Percentiles rank a stretch among this genome's conserved stretches.
Conservation (phyloP, 768 basidiomycete species). For the Lactarius hengduanensis region DNA sequence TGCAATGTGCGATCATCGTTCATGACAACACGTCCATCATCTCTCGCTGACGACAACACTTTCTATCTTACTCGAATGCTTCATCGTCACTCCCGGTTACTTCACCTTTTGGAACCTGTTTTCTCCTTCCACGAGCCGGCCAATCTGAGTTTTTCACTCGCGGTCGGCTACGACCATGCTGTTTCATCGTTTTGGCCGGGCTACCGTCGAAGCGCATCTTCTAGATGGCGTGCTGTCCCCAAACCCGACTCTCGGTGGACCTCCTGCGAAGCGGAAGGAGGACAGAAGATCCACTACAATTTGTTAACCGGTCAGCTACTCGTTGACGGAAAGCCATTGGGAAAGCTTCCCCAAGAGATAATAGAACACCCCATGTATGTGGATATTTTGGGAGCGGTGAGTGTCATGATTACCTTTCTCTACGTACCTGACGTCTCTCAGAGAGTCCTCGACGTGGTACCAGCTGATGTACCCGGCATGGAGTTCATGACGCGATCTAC, state of each 20-base stretch:
- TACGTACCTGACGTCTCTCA: neutral
- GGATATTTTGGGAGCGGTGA: conserved; percentile 39
- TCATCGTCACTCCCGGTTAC: conserved; percentile 11
- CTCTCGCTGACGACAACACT: neutral
- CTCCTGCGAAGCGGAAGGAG: neutral
- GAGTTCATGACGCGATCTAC: conserved; percentile 14
- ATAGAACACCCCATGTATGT: conserved; percentile 36
- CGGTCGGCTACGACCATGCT: neutral
- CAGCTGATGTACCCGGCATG: conserved; percentile 13
- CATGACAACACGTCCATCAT: conserved; percentile 15
- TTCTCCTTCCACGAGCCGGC: neutral
- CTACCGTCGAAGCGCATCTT: neutral
- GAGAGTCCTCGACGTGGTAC: conserved; percentile 15
- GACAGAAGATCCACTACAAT: conserved; percentile 38
- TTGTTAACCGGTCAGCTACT: conserved; percentile 43
- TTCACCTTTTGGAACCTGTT: conserved; percentile 11
- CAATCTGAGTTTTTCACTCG: neutral
- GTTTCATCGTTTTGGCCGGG: conserved; percentile 5
- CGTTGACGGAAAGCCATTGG: conserved; percentile 42
- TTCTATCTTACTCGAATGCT: conserved; percentile 4
- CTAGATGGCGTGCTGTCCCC: conserved; percentile 1
- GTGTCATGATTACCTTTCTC: neutral
- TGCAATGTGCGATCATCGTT: conserved; percentile 18
- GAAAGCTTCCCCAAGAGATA: conserved; percentile 40
- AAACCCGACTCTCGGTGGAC: conserved; percentile 14